Conservation (phyloP, 2,329 filamentous ascomycete genomes). For the Neodidymelliopsis sp. region DNA sequence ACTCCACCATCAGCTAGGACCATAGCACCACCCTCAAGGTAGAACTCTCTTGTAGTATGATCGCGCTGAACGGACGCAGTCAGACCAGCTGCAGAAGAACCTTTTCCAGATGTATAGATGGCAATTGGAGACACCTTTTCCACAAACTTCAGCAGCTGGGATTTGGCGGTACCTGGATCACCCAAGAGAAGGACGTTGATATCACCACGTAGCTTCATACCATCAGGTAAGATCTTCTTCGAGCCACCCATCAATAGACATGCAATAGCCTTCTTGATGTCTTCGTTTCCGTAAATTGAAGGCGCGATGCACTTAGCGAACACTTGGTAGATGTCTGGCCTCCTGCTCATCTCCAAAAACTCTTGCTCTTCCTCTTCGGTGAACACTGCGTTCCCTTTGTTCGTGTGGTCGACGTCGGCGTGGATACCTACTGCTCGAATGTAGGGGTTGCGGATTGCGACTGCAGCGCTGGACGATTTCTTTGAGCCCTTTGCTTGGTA, state of each 20-base stretch:
- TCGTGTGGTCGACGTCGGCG: constrained; percentile 86
- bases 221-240: constrained; percentile 96
- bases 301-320: constrained; percentile 94
- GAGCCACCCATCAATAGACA: constrained; percentile 93
- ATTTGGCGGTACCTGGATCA: constrained; percentile 98
- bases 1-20: constrained; percentile 96
- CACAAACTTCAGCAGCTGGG: constrained; percentile 95
- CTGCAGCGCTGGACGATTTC: constrained; percentile 77
- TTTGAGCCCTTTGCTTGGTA: constrained; percentile 92
- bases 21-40: constrained; percentile 98
- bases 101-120: constrained; percentile 98
- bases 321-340: constrained; percentile 89
- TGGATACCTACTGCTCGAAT: constrained; percentile 91
- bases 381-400: constrained; percentile 83
- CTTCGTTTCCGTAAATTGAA: constrained; percentile 93
- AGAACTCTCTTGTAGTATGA: constrained; percentile 91
- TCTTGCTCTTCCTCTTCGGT: constrained; percentile 97
- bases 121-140: constrained; percentile 96
- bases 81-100: constrained; percentile 94
- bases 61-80: constrained; percentile 97
- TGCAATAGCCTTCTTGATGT: constrained; percentile 97
- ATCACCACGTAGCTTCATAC: constrained; percentile 96
- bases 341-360: constrained; percentile 87
- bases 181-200: constrained; percentile 97
- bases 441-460: constrained; percentile 95